phyloP scores from a whole-genome alignment of 352 stramenopile species.

The Peronospora farinosa region DNA sequence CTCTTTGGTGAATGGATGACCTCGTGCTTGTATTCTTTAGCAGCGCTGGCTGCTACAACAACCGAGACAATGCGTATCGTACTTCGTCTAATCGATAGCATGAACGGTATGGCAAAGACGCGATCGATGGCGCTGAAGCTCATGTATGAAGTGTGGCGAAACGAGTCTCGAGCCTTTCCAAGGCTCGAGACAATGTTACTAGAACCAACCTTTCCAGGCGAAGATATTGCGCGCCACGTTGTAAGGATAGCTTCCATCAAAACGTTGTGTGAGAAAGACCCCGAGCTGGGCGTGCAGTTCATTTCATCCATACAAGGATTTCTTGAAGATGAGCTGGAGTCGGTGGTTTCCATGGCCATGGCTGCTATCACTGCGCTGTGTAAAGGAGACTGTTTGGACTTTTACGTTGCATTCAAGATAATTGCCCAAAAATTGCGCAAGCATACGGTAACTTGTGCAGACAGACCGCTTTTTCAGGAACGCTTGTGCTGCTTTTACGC shows the following conservation, averaged over 20 bases:
- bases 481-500: constrained; percentile 51
- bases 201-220: constrained; percentile 24
- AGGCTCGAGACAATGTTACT: constrained; percentile 48
- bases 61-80: constrained; percentile 74
- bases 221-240: constrained; percentile 32
- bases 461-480: constrained; percentile 48
- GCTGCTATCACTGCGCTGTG: constrained; percentile 55
- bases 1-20: constrained; percentile 31
- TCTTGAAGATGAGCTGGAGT: constrained; percentile 46
- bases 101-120: constrained; percentile 32
- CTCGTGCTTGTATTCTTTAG: constrained; percentile 44
- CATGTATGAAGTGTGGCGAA: constrained; percentile 54
- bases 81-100: constrained; percentile 59
- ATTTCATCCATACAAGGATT: constrained; percentile 51
- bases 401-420: constrained; percentile 72
- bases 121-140: constrained; percentile 47
- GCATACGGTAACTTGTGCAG: constrained; percentile 44
- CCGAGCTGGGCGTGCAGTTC: constrained; percentile 64
- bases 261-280: constrained; percentile 50
- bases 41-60: constrained; percentile 38
- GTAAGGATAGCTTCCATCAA: constrained; percentile 62
- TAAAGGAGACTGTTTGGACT: constrained; percentile 59
- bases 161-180: constrained; percentile 63
- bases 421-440: constrained; percentile 62
- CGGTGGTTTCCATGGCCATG: constrained; percentile 57